Conservation (phyloP, 148 eudicot genomes). For the Nyssa sinensis region DNA sequence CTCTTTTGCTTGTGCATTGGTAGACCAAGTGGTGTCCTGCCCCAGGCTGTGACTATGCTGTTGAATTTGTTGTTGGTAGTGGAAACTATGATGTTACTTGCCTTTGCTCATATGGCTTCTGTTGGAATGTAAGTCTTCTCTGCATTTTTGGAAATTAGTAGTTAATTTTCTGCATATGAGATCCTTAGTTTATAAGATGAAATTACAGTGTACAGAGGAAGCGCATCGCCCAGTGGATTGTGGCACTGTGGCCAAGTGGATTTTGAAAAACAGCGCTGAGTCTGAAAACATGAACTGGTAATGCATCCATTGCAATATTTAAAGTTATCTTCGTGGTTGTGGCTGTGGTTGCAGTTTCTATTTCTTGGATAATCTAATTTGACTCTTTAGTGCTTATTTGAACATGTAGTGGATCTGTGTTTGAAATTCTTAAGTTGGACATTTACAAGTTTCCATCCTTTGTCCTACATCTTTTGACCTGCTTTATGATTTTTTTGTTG, state of each 20-base stretch:
- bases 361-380: background rate
- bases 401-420: background rate
- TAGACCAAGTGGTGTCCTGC: slow-evolving; percentile 79
- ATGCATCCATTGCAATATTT: background rate
- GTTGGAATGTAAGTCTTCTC: slow-evolving; percentile 55
- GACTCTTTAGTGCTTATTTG: background rate
- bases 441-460: no score
- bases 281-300: slow-evolving; percentile 64
- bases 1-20: background rate
- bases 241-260: slow-evolving; percentile 55
- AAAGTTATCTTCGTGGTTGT: background rate
- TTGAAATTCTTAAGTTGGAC: no score
- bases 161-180: background rate
- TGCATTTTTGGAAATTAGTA: background rate
- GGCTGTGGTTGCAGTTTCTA: background rate
- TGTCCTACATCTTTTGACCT: no score
- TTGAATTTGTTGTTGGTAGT: slow-evolving; percentile 51
- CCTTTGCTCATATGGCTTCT: slow-evolving; percentile 53
- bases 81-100: slow-evolving; percentile 58
- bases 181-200: background rate
- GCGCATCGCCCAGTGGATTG: slow-evolving; percentile 79
- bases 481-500: no score
- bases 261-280: slow-evolving; percentile 39
- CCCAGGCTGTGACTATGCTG: slow-evolving; percentile 63
- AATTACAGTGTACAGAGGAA: slow-evolving; percentile 63